Conservation (phyloP, 371 early-diverging fungal species). For the Lichtheimia corymbifera region DNA sequence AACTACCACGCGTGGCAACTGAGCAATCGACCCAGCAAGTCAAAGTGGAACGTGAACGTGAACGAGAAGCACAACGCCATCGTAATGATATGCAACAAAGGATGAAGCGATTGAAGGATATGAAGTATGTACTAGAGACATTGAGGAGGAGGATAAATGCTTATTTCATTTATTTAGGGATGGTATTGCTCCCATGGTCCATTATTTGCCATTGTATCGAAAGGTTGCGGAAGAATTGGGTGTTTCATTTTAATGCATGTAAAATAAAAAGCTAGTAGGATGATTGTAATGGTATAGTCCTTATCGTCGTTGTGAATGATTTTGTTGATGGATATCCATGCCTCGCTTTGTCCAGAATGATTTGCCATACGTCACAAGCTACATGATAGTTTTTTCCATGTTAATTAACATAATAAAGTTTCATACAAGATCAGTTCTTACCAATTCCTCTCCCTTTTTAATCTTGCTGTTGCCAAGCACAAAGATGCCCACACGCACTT, state of each 20-base stretch:
- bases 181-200: not conserved
- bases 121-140: not conserved
- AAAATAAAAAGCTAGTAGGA: not conserved
- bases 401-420: not conserved
- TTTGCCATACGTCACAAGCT: constrained; percentile 56
- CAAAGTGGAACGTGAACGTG: no score
- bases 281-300: not conserved
- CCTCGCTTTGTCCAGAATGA: constrained; percentile 54
- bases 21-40: not conserved
- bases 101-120: not conserved
- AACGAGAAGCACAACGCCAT: no score
- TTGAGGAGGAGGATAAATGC: not conserved
- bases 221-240: not conserved
- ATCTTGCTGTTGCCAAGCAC: constrained; percentile 47
- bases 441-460: constrained; percentile 54
- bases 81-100: not conserved
- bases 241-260: not conserved
- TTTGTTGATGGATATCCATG: constrained; percentile 47
- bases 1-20: not conserved
- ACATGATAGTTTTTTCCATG: not conserved
- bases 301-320: constrained; percentile 17
- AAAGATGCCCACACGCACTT: constrained; percentile 51
- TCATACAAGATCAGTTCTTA: constrained; percentile 17
- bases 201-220: not conserved
- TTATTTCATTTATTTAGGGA: not conserved